phyloP scores from a whole-genome alignment of 768 basidiomycete genomes.

The Hypholoma sublateritium region DNA sequence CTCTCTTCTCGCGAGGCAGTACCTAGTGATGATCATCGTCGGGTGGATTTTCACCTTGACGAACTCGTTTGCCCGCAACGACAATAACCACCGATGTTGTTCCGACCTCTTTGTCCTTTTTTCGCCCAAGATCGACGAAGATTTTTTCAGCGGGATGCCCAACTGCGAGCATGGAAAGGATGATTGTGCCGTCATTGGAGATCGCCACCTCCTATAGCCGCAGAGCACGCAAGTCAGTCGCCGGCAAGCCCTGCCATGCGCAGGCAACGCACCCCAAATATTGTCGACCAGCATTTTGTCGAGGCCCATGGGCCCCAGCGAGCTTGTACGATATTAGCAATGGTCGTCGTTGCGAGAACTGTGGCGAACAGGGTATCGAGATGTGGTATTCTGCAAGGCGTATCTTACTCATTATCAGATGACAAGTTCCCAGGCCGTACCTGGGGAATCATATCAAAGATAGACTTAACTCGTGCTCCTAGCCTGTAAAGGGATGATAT shows the following conservation, averaged over 20 bases:
- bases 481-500: slow-evolving; percentile 11
- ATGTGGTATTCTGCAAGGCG: slow-evolving; percentile 91
- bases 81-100: slow-evolving; percentile 98
- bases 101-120: slow-evolving; percentile 99
- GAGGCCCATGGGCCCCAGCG: slow-evolving; percentile 89
- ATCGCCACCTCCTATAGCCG: slow-evolving; percentile 90
- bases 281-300: slow-evolving; percentile 99
- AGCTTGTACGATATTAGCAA: slow-evolving; percentile 97
- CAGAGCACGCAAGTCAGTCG: slow-evolving; percentile 6
- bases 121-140: slow-evolving; percentile 97
- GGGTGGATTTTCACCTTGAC: slow-evolving; percentile 99
- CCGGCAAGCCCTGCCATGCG: neutral
- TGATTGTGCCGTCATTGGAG: slow-evolving; percentile 99
- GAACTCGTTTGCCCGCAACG: slow-evolving; percentile 98
- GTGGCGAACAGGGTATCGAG: slow-evolving; percentile 12
- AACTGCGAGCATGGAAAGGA: slow-evolving; percentile 88
- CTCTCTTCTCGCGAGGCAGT: slow-evolving; percentile 94
- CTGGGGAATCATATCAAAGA: slow-evolving; percentile 45
- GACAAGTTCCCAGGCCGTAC: slow-evolving; percentile 99
- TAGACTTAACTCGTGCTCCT: slow-evolving; percentile 20
- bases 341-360: slow-evolving; percentile 95
- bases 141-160: slow-evolving; percentile 97
- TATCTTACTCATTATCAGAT: slow-evolving; percentile 91
- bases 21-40: slow-evolving; percentile 98
- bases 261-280: slow-evolving; percentile 73